A percentile compares a stretch with the other conserved stretches of the same genome.
Conservation (phyloP, 257 asterid species). For the Eucommia ulmoides region DNA sequence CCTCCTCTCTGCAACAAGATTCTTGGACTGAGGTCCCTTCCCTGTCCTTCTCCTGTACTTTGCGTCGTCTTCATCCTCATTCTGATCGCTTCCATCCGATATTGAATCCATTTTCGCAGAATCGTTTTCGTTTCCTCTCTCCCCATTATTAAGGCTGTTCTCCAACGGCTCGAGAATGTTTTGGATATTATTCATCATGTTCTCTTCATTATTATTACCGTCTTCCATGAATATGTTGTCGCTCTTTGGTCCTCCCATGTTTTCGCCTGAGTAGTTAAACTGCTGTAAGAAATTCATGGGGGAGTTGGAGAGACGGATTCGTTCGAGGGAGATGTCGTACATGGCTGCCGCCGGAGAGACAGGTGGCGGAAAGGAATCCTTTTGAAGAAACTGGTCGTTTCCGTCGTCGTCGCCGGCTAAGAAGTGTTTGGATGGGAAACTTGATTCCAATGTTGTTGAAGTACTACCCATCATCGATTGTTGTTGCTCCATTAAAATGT, state of each 20-base stretch:
- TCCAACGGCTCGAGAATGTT: conserved; percentile 24
- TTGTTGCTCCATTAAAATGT: conserved; percentile 40
- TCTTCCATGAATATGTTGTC: conserved; percentile 3
- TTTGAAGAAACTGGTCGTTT: conserved; percentile 18
- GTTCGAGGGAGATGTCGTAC: conserved; percentile 9
- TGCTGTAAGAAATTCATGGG: conserved; percentile 13
- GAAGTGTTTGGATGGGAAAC: conserved; percentile 5
- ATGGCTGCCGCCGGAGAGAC: conserved; percentile 6
- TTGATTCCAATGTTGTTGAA: conserved; percentile 13
- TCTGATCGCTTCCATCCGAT: conserved; percentile 48
- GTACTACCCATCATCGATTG: conserved; percentile 29
- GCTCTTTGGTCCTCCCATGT: conserved; percentile 12
- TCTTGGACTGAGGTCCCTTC: conserved; percentile 63
- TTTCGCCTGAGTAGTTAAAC: conserved; percentile 11
- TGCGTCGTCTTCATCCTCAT: conserved; percentile 56
- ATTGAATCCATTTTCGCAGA: conserved; percentile 37
- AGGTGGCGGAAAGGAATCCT: conserved; percentile 6
- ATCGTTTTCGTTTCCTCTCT: conserved; percentile 34
- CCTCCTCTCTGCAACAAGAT: conserved; percentile 74
- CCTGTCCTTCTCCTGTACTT: conserved; percentile 51
- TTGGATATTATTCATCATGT: conserved; percentile 15
- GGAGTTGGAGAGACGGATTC: conserved; percentile 8
- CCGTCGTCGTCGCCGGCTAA: no score
- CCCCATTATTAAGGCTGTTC: conserved; percentile 7
- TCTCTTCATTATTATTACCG: conserved; percentile 14